A percentile compares a stretch with the other conserved stretches of the same genome.
Evolutionary conservation across 2,329 filamentous ascomycete species (phyloP).

Genomic region (Fusarium sp.): DNA sequence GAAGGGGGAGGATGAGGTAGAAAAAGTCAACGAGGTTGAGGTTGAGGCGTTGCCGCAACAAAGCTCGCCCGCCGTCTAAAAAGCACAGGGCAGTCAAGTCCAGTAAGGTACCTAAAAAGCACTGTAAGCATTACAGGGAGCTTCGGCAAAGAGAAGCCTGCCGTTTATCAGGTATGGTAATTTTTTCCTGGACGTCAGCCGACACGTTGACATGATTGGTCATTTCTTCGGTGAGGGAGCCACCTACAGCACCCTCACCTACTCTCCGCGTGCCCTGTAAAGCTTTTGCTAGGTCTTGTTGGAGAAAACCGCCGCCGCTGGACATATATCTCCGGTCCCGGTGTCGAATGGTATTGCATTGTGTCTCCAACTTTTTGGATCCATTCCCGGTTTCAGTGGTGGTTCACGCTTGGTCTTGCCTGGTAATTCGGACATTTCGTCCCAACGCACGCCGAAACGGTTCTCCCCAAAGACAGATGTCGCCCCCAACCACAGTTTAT

Average conservation of each 20-base stretch:
- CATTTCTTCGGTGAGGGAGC: slow-evolving; percentile 7
- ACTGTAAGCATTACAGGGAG: slow-evolving; percentile 28
- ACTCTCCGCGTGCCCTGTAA: not conserved
- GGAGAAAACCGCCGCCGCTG: slow-evolving; percentile 17
- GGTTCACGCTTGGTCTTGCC: slow-evolving; percentile 24
- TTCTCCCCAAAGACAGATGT: slow-evolving; percentile 18
- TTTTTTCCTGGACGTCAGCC: slow-evolving; percentile 30
- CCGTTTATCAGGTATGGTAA: slow-evolving; percentile 31
- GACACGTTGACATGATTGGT: slow-evolving; percentile 18
- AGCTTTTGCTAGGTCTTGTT: not conserved
- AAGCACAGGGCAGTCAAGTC: slow-evolving; percentile 29
- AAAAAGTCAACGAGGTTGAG: slow-evolving; percentile 39
- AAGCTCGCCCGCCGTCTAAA: slow-evolving; percentile 37
- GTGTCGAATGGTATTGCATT: slow-evolving; percentile 5
- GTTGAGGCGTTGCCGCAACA: slow-evolving; percentile 40
- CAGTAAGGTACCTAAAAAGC: not conserved
- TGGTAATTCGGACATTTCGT: slow-evolving; percentile 25
- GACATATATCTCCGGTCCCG: slow-evolving; percentile 41
- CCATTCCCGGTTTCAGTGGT: slow-evolving; percentile 10
- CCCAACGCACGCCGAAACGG: slow-evolving; percentile 31
- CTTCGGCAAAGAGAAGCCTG: slow-evolving; percentile 41
- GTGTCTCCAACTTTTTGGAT: slow-evolving; percentile 1
- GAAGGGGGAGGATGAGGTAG: slow-evolving; percentile 29
- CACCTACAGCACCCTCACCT: slow-evolving; percentile 26
- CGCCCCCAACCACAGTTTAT: slow-evolving; percentile 21